Evolutionary conservation across 306 rosid species (phyloP), one percentile per base, ranked within the genome.

Genomic region (Myrica gale): DNA sequence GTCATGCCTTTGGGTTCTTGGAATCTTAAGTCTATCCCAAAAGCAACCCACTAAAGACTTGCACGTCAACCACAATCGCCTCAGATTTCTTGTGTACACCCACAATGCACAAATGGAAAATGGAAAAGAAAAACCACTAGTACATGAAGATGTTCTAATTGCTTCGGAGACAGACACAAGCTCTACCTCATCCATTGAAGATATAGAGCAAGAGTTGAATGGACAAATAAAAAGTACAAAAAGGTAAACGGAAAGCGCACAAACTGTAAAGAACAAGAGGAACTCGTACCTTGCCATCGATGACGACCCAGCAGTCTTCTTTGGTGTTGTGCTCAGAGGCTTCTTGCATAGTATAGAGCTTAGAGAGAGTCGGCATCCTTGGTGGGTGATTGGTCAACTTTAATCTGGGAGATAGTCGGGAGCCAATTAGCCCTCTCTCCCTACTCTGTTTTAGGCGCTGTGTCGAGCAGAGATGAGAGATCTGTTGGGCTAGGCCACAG

Each of bases 271-370:
- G 53, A 50, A 47, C 32, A 26, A 0, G 37, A 32, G 37, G 37
- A 32, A 32, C 3, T 32, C 37, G 37, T 61, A 93, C 98, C 96
- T 89, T 93, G 86, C 93, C 97, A 15, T 90, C 82, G 74, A 93
- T 76, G 78, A 93, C 84, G 65, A 91, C 81, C 98, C 98, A 91
- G 81, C 98, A 93, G 83, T 93, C 97, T 16, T 87, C 91, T 73
- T 84, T 87, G 81, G 92, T 66, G 83, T 54, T 88, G 80, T 93
- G 98, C 20, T 71, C 72, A 7, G 96, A 83, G 58, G 85, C 86
- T 76, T 93, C 98, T 84, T 83, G 75, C 77, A 86, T 83, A 52
- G 96, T 52, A 75, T 75, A 85, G 71, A 89, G 89, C 80, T 87
- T 86, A 45, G 87, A 41, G 17, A 93, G 68, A 39, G 81, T 89